Conservation (phyloP, 2,329 filamentous ascomycete species). For the Alternaria infectoria region DNA sequence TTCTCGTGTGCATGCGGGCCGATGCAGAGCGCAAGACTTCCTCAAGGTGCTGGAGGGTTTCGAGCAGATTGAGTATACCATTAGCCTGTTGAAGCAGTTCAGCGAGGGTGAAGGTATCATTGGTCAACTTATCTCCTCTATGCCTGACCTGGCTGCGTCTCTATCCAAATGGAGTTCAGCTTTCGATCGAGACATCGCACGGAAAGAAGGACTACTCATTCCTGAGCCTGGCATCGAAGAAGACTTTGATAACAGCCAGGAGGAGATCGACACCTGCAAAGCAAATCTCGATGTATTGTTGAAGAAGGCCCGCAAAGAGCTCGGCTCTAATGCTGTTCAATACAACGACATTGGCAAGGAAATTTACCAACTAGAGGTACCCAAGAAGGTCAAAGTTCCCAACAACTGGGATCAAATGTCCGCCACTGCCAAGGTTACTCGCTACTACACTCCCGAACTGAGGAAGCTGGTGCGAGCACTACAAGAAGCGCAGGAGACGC, state of each 20-base stretch:
- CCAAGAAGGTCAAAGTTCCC: conserved; percentile 84
- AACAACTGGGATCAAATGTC: conserved; percentile 96
- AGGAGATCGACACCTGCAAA: conserved; percentile 77
- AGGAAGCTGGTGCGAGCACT: conserved; percentile 82
- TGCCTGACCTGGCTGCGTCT: conserved; percentile 80
- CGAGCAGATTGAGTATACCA: conserved; percentile 96
- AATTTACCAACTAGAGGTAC: conserved; percentile 93
- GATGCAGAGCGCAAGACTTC: conserved; percentile 91
- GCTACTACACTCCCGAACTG: conserved; percentile 90
- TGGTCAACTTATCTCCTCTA: conserved; percentile 78
- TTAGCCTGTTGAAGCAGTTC: conserved; percentile 76
- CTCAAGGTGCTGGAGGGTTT: conserved; percentile 93
- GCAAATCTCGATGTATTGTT: conserved; percentile 74
- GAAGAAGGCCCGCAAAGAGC: conserved; percentile 71
- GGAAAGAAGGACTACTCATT: conserved; percentile 79
- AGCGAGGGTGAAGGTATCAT: conserved; percentile 82
- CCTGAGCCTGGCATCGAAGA: conserved; percentile 87
- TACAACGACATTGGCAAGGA: conserved; percentile 86
- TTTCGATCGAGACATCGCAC: conserved; percentile 83
- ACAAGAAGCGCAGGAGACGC: conserved; percentile 92
- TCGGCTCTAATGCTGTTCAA: conserved; percentile 70
- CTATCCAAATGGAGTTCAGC: conserved; percentile 88
- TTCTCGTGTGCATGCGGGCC: conserved; percentile 89
- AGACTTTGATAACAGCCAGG: conserved; percentile 86
- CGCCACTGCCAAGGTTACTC: conserved; percentile 84